phyloP scores from a whole-genome alignment of 2,329 filamentous ascomycete species.

The Colletotrichum euphorbiae region DNA sequence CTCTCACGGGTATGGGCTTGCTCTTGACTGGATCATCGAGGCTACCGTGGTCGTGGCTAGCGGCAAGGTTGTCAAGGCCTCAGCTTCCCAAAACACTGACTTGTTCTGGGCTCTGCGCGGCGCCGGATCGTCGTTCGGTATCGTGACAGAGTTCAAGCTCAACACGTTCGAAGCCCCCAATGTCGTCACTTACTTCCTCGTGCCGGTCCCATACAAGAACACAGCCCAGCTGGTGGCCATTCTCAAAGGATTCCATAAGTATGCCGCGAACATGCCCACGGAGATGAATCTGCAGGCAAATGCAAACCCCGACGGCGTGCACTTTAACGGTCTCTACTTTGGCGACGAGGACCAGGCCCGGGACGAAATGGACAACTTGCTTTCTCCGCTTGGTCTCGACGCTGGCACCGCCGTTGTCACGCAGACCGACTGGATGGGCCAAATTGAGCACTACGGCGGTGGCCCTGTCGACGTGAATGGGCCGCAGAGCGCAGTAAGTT shows the following conservation, averaged over 20 bases:
- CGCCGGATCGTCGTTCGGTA: slow-evolving; percentile 55
- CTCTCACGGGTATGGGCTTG: slow-evolving; percentile 43
- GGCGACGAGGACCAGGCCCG: slow-evolving; percentile 41
- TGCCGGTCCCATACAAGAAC: slow-evolving; percentile 16
- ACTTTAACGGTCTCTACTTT: slow-evolving; percentile 47
- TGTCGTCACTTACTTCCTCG: slow-evolving; percentile 45
- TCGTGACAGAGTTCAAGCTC: slow-evolving; percentile 54
- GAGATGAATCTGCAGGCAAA: slow-evolving; percentile 47
- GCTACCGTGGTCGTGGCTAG: slow-evolving; percentile 53
- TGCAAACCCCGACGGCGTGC: slow-evolving; percentile 26
- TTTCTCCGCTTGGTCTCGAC: slow-evolving; percentile 15
- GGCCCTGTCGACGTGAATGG: slow-evolving; percentile 43
- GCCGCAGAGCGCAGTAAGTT: slow-evolving; percentile 42
- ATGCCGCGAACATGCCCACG: slow-evolving; percentile 39
- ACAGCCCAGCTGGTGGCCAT: not conserved
- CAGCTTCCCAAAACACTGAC: slow-evolving; percentile 50
- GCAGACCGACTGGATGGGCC: slow-evolving; percentile 44
- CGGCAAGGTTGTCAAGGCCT: slow-evolving; percentile 47
- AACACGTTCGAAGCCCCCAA: slow-evolving; percentile 53
- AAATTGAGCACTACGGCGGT: slow-evolving; percentile 38
- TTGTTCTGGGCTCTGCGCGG: slow-evolving; percentile 59
- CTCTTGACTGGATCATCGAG: slow-evolving; percentile 51
- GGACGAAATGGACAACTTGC: slow-evolving; percentile 20
- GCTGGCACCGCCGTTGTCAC: slow-evolving; percentile 3
- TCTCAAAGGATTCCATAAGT: slow-evolving; percentile 43